These are phyloP conservation scores for Ustilago bromivora DNA, from an alignment of 1,284 basidiomycete genomes.

Conservation along the genomic window DNA sequence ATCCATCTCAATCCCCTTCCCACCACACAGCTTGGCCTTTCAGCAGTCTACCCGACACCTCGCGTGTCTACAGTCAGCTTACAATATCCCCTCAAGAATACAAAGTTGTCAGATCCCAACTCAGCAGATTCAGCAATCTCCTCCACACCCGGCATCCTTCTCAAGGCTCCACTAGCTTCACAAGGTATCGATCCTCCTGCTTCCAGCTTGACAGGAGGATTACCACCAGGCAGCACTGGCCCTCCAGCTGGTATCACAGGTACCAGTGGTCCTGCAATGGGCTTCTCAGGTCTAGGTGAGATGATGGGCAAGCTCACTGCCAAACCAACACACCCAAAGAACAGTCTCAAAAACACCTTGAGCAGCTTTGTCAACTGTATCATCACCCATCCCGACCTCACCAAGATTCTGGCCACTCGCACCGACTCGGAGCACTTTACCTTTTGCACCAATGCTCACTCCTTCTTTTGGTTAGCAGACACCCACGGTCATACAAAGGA, in stretches of 20 bases:
- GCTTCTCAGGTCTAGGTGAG: constrained; percentile 47
- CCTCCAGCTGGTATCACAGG: constrained; percentile 48
- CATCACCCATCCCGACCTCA: constrained; percentile 81
- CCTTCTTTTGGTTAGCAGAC: constrained; percentile 60
- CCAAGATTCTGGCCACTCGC: constrained; percentile 76
- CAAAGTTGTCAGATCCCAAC: constrained; percentile 27
- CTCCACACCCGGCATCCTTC: constrained; percentile 24
- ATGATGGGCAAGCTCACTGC: constrained; percentile 47
- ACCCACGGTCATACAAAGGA: constrained; percentile 53
- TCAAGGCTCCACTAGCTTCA: constrained; percentile 50
- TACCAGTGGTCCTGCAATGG: constrained; percentile 46
- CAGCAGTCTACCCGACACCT: no score
- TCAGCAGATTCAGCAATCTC: constrained; percentile 8
- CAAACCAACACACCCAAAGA: constrained; percentile 78
- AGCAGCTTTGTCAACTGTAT: constrained; percentile 89
- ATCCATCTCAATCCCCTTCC: no score
- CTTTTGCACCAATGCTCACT: constrained; percentile 59
- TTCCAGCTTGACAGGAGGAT: constrained; percentile 48
- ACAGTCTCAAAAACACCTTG: constrained; percentile 86
- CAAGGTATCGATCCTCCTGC: constrained; percentile 62
- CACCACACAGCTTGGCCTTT: no score
- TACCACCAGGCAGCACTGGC: constrained; percentile 37
- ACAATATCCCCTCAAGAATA: constrained; percentile 28
- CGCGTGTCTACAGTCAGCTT: no score
- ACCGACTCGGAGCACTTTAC: constrained; percentile 74